Evolutionary conservation across 306 rosid species (phyloP), one percentile per base, ranked within the genome.

Genomic region (Oemleria cerasiformis): DNA sequence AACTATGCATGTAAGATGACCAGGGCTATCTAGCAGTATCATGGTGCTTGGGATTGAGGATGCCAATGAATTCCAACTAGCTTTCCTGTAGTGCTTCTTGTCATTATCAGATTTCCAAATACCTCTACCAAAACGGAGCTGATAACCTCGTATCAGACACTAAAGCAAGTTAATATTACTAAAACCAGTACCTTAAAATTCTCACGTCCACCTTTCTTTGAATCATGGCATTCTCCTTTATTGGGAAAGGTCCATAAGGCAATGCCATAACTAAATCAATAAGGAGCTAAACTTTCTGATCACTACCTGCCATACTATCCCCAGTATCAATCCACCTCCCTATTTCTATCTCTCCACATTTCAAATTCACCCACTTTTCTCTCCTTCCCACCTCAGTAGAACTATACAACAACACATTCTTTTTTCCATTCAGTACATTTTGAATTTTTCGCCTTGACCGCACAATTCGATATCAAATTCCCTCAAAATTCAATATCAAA

Each of bases 391-490:
- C 23, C 65, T 61, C 21, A 5, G 2, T 16, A 38, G 5, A 38
- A 17, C 65, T 1, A 17, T 4, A 38, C 17, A 38, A 60, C 45
- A 38, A 60, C 19, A 60, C 15, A 36, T 14, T 14, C 9, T 8
- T 16, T 21, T 34, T 8, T 60, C 44, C 14, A 14, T 16, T 60
- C 44, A 38, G 23, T 36, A 60, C 36, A 60, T 1, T 60, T 38
- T 15, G 13, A 60, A 38, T 10, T 4, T 38, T 40, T 67, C 34
- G 48, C 16, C 15, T 10, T 34, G 11, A 47, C 45, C n/a, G 5
- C 20, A 65, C 56, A 48, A 48, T 54, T 57, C 67, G 30, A 54
- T 65, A 43, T 58, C 50, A 63, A 67, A 39, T 20, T 4, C 5
- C 50, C 39, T 48, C 47, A 17, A 38, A 70, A 25, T 14, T 39